Base-by-base conservation (phyloP, 176 grass and related monocot species). In the bread wheat (Triticum aestivum) region DNA sequence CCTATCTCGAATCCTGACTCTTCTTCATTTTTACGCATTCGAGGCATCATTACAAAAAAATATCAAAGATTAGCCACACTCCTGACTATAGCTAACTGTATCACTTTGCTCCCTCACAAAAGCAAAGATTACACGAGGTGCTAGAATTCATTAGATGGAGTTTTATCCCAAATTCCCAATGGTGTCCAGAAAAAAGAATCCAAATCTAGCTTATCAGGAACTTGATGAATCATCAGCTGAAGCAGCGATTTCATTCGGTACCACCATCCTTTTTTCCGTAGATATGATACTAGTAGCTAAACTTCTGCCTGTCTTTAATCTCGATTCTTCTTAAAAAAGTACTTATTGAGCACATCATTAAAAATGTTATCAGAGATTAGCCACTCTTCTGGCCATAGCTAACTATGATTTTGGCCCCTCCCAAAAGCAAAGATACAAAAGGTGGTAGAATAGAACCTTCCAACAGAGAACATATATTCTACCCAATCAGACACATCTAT, bases 61-160 rank as follows among this genome's bases (percentile, higher is more conserved):
- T 47, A 47, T 47, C 44, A 47, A 47, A 47, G 11, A 52, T 52
- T 52, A 52, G 49, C 49, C 14, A 52, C 49, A 52, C 14, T 52
- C 49, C 49, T 52, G 49, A 51, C 49, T 14, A 52, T 52, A 52
- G 49, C 14, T 52, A 52, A 52, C 49, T 52, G 1, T 52, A 52
- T 17, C 14, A 52, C 14, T 52, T 9, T 76, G 86, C 23, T 35
- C 62, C 86, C 13, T 69, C 80, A 26, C 80, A 45, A 70, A 77
- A 77, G 86, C 73, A 83, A 88, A 61, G 49, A 59, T 73, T 67
- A 34, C 20, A 4, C 5, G 68, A 66, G 52, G 68, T 44, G 44
- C 18, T 39, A 73, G 32, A 82, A 8, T 8, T 56, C 52, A 18
- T 20, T 20, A 56, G 17, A 56, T 56, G 49, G 49, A 52, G 49